These are phyloP conservation scores for Jaenimonas drosophilae DNA, from an alignment of 208 protist species.

Conservation along the genomic window DNA sequence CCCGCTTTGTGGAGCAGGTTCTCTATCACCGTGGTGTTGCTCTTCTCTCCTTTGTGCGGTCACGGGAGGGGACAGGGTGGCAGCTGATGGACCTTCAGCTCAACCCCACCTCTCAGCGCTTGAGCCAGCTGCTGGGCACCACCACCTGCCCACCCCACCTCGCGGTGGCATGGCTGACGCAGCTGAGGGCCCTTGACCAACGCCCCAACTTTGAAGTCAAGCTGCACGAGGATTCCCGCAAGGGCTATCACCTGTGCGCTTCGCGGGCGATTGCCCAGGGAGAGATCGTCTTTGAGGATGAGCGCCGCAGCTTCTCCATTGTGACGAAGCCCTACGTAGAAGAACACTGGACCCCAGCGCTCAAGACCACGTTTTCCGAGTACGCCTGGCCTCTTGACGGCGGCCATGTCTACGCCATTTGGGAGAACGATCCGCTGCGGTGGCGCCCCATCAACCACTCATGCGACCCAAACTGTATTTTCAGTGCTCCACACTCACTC, in stretches of 20 bases:
- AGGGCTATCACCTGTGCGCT: slow-evolving; percentile 61
- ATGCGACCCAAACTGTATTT: slow-evolving; percentile 81
- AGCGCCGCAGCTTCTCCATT: slow-evolving; percentile 59
- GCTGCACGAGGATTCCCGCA: slow-evolving; percentile 26
- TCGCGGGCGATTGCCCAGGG: slow-evolving; percentile 26
- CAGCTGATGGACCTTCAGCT: background rate
- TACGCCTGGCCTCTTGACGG: slow-evolving; percentile 84
- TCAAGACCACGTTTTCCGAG: slow-evolving; percentile 58
- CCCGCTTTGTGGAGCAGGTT: slow-evolving; percentile 25
- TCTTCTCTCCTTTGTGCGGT: slow-evolving; percentile 4
- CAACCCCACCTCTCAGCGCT: background rate
- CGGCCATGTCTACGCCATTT: slow-evolving; percentile 79
- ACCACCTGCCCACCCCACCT: background rate
- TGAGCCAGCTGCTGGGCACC: background rate
- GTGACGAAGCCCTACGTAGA: slow-evolving; percentile 62
- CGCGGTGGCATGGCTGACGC: slow-evolving; percentile 9
- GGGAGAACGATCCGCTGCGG: slow-evolving; percentile 55
- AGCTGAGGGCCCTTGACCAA: slow-evolving; percentile 8
- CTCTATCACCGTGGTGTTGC: slow-evolving; percentile 19
- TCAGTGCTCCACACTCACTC: slow-evolving; percentile 68
- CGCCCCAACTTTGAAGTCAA: slow-evolving; percentile 15
- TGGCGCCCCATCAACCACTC: slow-evolving; percentile 87
- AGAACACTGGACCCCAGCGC: slow-evolving; percentile 26
- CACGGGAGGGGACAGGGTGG: background rate
- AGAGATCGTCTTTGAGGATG: slow-evolving; percentile 69